These are phyloP conservation scores for Phaeomoniella chlamydospora DNA, from an alignment of 2,329 filamentous ascomycete species.

Conservation along the genomic window DNA sequence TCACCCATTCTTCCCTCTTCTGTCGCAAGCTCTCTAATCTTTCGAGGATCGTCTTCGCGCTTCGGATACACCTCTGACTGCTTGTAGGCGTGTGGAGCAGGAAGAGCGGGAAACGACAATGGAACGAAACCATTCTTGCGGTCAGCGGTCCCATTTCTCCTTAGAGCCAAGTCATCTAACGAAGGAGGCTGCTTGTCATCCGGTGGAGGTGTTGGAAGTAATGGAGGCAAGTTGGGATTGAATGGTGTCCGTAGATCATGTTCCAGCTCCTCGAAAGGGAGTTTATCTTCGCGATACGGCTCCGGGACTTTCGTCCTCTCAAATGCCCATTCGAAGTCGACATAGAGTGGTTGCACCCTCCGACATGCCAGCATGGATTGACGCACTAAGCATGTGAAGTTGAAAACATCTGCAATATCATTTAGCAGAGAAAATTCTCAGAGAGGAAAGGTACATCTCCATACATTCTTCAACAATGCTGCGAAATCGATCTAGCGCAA, in stretches of 20 bases:
- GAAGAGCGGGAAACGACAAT: conserved; percentile 45
- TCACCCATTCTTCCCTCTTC: conserved; percentile 52
- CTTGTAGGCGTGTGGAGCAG: conserved; percentile 50
- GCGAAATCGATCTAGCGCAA: conserved; percentile 42
- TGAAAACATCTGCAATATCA: conserved; percentile 33
- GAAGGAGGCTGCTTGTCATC: conserved; percentile 18
- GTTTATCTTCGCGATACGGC: conserved; percentile 5
- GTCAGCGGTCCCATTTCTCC: conserved; percentile 28
- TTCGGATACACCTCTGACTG: conserved; percentile 43
- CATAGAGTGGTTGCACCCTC: conserved; percentile 39
- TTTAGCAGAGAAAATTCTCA: conserved; percentile 9
- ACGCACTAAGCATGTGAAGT: conserved; percentile 37
- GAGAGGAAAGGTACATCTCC: conserved; percentile 11
- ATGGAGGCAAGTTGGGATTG: conserved; percentile 15
- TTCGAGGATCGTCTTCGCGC: conserved; percentile 44
- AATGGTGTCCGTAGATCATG: conserved; percentile 9
- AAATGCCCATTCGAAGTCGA: conserved; percentile 39
- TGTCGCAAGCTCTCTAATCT: conserved; percentile 47
- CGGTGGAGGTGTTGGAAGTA: conserved; percentile 24
- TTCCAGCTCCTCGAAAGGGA: conserved; percentile 16
- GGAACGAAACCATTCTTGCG: conserved; percentile 37
- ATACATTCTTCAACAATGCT: conserved; percentile 44
- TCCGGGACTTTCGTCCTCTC: neutral
- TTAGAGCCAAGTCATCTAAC: conserved; percentile 33
- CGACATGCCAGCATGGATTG: conserved; percentile 43